phyloP scores from a whole-genome alignment of 306 rosid genomes.

The Cyamopsis tetragonoloba region DNA sequence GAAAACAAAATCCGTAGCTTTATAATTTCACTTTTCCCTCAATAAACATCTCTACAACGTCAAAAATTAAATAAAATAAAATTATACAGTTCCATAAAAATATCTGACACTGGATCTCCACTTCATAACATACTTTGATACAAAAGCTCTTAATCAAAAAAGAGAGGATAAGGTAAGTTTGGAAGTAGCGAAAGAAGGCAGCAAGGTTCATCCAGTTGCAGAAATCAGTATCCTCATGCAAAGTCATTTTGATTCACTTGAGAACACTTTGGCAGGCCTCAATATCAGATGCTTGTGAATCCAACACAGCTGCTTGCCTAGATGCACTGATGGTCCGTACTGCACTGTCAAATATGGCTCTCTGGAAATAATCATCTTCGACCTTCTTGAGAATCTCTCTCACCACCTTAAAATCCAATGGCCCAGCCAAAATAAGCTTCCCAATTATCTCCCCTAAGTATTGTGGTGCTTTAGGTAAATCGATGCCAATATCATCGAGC shows the following conservation, averaged over 20 bases:
- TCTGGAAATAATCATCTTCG: constrained; percentile 44
- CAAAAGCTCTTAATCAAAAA: constrained; percentile 35
- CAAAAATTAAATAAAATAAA: constrained; percentile 18
- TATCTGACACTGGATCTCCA: constrained; percentile 44
- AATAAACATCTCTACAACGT: constrained; percentile 44
- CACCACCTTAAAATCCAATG: constrained; percentile 54
- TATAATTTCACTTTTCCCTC: constrained; percentile 45
- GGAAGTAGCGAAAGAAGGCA: constrained; percentile 22
- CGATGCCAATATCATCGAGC: constrained; percentile 64
- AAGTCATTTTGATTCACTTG: constrained; percentile 21
- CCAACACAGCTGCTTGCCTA: constrained; percentile 55
- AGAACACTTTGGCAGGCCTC: constrained; percentile 56
- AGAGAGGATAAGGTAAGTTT: constrained; percentile 4
- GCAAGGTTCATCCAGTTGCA: too few species aligned
- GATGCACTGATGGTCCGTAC: constrained; percentile 29
- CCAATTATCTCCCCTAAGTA: constrained; percentile 63
- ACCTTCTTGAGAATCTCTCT: constrained; percentile 51
- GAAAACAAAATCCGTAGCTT: constrained; percentile 56
- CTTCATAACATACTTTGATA: constrained; percentile 46
- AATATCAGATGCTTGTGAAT: constrained; percentile 56
- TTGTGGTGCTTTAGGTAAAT: constrained; percentile 66
- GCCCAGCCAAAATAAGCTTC: constrained; percentile 40
- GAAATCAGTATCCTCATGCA: too few species aligned
- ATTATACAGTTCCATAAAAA: constrained; percentile 64
- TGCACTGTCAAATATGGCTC: constrained; percentile 40